Evolutionary conservation across 2,329 filamentous ascomycete genomes (phyloP).

Genomic region (Dothideomycetes sp.): DNA sequence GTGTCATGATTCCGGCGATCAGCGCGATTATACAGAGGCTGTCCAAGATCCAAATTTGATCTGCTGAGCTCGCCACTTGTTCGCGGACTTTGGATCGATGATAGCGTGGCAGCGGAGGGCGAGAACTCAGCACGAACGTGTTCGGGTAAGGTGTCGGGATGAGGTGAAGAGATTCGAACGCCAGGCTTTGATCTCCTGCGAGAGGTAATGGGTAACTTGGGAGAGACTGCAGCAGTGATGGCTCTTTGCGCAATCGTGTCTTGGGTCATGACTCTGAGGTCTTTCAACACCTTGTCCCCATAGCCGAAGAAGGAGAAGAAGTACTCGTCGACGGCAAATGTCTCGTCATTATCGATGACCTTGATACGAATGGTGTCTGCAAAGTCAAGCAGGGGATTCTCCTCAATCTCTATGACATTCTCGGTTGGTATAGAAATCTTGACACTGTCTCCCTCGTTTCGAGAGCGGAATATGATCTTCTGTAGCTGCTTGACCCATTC

Average conservation of each 20-base stretch:
- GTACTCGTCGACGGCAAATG: constrained; percentile 94
- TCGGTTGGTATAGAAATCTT: constrained; percentile 86
- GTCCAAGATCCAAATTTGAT: constrained; percentile 25
- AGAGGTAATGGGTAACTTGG: too few species aligned
- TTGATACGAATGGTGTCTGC: constrained; percentile 89
- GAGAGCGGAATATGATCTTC: constrained; percentile 87
- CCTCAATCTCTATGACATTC: constrained; percentile 86
- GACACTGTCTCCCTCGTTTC: constrained; percentile 93
- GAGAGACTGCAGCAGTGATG: constrained; percentile 1
- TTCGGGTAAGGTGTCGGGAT: constrained; percentile 18
- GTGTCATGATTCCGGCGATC: constrained; percentile 2
- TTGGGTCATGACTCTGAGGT: constrained; percentile 63
- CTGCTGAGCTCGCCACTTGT: constrained; percentile 32
- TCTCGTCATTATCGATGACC: constrained; percentile 87
- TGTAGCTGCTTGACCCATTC: constrained; percentile 95
- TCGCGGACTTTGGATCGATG: constrained; percentile 24
- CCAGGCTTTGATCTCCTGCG: too few species aligned
- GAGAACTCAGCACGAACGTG: constrained; percentile 34
- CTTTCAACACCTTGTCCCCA: constrained; percentile 70
- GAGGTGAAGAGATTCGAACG: too few species aligned
- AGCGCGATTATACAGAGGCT: too few species aligned
- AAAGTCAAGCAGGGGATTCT: constrained; percentile 81
- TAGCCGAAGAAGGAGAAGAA: constrained; percentile 93
- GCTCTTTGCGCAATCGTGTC: constrained; percentile 33
- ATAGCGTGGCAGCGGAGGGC: constrained; percentile 25